Evolutionary conservation across 2,329 filamentous ascomycete genomes (phyloP).

Genomic region (Talaromyces sp.): DNA sequence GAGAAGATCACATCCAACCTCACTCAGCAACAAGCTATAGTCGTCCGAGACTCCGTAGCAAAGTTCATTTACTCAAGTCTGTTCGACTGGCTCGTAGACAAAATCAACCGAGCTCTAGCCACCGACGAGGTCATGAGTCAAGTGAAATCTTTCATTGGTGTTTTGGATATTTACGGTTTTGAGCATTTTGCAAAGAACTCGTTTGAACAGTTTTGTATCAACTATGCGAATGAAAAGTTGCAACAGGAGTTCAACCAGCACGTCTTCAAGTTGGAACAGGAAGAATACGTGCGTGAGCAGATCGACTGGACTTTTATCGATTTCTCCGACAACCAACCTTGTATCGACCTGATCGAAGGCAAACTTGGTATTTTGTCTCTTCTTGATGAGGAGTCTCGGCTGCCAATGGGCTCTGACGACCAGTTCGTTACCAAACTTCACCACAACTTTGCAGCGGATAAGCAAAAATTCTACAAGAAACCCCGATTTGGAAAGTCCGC

Average conservation of each 20-base stretch:
- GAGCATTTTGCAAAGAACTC: constrained; percentile 99
- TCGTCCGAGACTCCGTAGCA: constrained; percentile 94
- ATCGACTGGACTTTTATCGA: constrained; percentile 99
- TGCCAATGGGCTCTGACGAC: constrained; percentile 96
- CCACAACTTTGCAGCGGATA: constrained; percentile 84
- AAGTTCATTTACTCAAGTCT: constrained; percentile 98
- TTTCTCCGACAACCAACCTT: constrained; percentile 98
- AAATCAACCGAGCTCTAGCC: constrained; percentile 86
- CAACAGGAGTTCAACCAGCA: constrained; percentile 99
- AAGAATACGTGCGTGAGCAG: constrained; percentile 92
- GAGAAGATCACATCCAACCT: constrained; percentile 98
- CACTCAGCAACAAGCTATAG: constrained; percentile 86
- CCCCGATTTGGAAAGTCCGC: constrained; percentile 94
- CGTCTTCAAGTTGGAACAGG: constrained; percentile 98
- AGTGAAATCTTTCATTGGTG: constrained; percentile 89
- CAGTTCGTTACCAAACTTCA: constrained; percentile 96
- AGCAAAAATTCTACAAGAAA: constrained; percentile 98
- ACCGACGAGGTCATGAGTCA: constrained; percentile 81
- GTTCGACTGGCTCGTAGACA: constrained; percentile 99
- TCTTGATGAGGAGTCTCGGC: constrained; percentile 90
- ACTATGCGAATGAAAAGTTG: constrained; percentile 98
- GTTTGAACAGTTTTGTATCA: constrained; percentile 99
- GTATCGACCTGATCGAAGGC: constrained; percentile 96
- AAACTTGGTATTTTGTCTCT: constrained; percentile 91
- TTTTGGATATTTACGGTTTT: constrained; percentile 98